Evolutionary conservation across 306 rosid genomes (phyloP), one percentile per base, ranked within the genome.

Genomic region (Oemleria cerasiformis): DNA sequence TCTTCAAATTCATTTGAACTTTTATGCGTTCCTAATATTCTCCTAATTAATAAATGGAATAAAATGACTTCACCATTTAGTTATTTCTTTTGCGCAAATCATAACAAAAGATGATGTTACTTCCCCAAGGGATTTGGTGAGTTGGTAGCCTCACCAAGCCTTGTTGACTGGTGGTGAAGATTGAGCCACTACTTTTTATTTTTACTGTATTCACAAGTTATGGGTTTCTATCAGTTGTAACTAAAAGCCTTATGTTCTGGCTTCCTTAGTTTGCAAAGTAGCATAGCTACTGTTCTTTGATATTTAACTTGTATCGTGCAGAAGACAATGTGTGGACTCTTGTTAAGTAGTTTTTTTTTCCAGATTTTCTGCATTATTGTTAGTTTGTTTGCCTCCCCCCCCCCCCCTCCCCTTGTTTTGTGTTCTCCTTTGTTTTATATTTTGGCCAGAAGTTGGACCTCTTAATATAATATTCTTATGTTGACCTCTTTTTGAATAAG

Each of bases 401-500:
- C 65, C 30, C 58, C 17, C 16, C 30, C 30, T 2, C 65, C 30
- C 58, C 17, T 16, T 30, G 16, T 42, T 68, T 62, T 62, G 19
- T 60, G 67, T 48, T 59, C 12, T 57, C 12, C 67, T 41, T 76
- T 13, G 41, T 16, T 12, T 15, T 19, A 12, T 67, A 14, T 38
- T 21, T 15, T 65, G 9, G 1, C 23, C 2, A 5, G 2, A 16
- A 30, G 54, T 23, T 69, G 36, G 67, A 47, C 65, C 45, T 74
- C 57, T 50, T 57, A 15, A 77, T 42, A 71, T 70, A 17, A 36
- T 41, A 8, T 63, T 73, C 72, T 47, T 48, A 38, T 23, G 30
- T 48, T 17, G 43, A 53, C 41, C n/a, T 23, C 67, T 17, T n/a
- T 75, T 67, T 67, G 66, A 78, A 83, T 81, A 82, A 50, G 74